Evolutionary conservation across 306 rosid species (phyloP), one percentile per base, ranked within the genome.

Genomic region (Quercus agrifolia): DNA sequence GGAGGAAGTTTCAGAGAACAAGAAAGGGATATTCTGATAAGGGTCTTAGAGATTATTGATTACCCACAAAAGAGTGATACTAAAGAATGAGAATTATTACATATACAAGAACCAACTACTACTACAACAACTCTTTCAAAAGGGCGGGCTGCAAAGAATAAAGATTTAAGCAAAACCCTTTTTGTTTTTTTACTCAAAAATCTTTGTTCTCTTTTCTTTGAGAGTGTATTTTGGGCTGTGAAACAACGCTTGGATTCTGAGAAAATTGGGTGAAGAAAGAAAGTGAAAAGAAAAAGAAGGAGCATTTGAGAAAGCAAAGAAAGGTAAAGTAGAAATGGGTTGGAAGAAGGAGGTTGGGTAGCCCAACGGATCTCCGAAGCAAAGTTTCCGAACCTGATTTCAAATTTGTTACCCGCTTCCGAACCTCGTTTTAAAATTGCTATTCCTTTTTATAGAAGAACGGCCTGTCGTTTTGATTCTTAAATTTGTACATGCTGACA

Each of bases 311-410:
- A 79, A 20, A 74, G 79, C 56, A 68, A 41, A 67, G 66, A 68
- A 41, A 67, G 57, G 19, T 1, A 15, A 18, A 4, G 11, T 8
- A 51, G 58, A 19, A 49, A 49, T 49, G 54, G 17, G 5, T 55
- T 41, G 46, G 12, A 11, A 72, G 72, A 20, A 31, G 35, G 76
- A 68, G 70, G 19, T 52, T 71, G 55, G 64, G 76, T 30, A 49
- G 28, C 23, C 70, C 75, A 87, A 90, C 91, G 91, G 93, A 80
- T 86, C 54, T 71, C 83, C 91, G 68, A 81, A 83, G 58, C 88
- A 9, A 44, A 72, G 38, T 44, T 58, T 77, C 76, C 75, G 82
- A 81, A 75, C 88, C 87, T 75, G n/a, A 73, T 30, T 83, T 89
- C 77, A 80, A 91, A 85, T 15, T 10, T 79, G 66, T 19, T 15